Base-by-base conservation (phyloP, 129 eudicot genomes). In the Centrapalus pauciflorus region DNA sequence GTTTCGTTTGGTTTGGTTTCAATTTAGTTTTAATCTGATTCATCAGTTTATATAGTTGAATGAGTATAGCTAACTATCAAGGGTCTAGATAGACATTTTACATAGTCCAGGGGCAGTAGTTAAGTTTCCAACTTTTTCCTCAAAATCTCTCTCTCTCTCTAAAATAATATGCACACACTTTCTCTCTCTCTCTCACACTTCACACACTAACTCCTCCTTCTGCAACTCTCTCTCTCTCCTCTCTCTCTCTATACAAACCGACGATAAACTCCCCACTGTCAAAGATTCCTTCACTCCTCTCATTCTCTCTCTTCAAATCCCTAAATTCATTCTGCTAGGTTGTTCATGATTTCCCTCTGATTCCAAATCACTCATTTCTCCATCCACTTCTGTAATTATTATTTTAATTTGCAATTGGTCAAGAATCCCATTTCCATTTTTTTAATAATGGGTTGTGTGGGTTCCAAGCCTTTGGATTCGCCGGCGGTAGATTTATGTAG, bases 401-500 rank as follows among this genome's bases (percentile, higher is more conserved):
- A 17, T 63, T 32, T 60, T 56, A 23, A 74, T 28, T 17, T n/a
- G 41, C 54, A 25, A 38, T 64, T 64, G 57, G 56, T 17, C 49
- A 61, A 61, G 28, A 28, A 54, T 75, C 60, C 62, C 4, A 1
- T 43, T 5, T 16, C 58, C 37, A 51, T 40, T 21, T 43, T 64
- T 30, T 37, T 26, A 0, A 7, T 34, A 13, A 92, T 92, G 98
- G 98, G 98, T 33, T 92, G 98, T 65, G 77, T 82, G 33, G 84
- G 80, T 70, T 92, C 98, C 14, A 92, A 92, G 72, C 77, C 81
- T 13, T 95, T 81, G 1, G 96, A 92, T 13, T 71, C 81, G 2
- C 87, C 91, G 69, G 95, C 98, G 71, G 81, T 92, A 4, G 55
- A 59, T 4, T 60, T 92, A 0, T 92, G 98, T 75, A 78, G 95